Conservation (phyloP, 352 stramenopile species). For the Globisporangium camurandrum region DNA sequence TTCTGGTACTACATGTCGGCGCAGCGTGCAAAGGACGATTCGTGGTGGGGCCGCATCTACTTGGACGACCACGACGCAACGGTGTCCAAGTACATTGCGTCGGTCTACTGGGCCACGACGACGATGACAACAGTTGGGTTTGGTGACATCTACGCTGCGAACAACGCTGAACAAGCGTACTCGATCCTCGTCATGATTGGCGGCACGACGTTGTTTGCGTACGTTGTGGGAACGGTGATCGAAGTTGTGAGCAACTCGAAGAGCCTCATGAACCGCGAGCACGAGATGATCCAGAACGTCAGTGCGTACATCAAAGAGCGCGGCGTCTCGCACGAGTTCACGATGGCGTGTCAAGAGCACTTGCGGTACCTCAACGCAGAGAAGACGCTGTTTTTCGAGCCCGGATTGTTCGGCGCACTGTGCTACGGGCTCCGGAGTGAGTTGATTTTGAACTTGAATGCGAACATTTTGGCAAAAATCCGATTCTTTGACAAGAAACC, state of each 20-base stretch:
- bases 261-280: slow-evolving; percentile 64
- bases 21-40: slow-evolving; percentile 24
- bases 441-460: slow-evolving; percentile 60
- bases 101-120: slow-evolving; percentile 79
- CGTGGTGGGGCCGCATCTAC: slow-evolving; percentile 48
- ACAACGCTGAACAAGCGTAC: slow-evolving; percentile 60
- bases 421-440: slow-evolving; percentile 60
- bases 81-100: slow-evolving; percentile 70
- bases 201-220: slow-evolving; percentile 75
- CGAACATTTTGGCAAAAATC: slow-evolving; percentile 44
- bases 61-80: slow-evolving; percentile 50
- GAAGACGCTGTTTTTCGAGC: slow-evolving; percentile 64
- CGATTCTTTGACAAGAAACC: slow-evolving; percentile 82
- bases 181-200: slow-evolving; percentile 81
- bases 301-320: slow-evolving; percentile 80
- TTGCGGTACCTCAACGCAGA: slow-evolving; percentile 60
- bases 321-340: slow-evolving; percentile 60
- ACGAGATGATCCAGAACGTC: slow-evolving; percentile 58
- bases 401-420: slow-evolving; percentile 51
- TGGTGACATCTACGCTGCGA: slow-evolving; percentile 74
- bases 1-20: slow-evolving; percentile 82
- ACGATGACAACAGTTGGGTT: slow-evolving; percentile 87
- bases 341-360: slow-evolving; percentile 63
- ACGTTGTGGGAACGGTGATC: slow-evolving; percentile 76
- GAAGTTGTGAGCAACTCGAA: slow-evolving; percentile 77